Percentiles rank a stretch among this genome's conserved stretches.
These are phyloP conservation scores for Ambrosia hybrid DNA, from an alignment of 140 eudicot species.

Conservation along the genomic window DNA sequence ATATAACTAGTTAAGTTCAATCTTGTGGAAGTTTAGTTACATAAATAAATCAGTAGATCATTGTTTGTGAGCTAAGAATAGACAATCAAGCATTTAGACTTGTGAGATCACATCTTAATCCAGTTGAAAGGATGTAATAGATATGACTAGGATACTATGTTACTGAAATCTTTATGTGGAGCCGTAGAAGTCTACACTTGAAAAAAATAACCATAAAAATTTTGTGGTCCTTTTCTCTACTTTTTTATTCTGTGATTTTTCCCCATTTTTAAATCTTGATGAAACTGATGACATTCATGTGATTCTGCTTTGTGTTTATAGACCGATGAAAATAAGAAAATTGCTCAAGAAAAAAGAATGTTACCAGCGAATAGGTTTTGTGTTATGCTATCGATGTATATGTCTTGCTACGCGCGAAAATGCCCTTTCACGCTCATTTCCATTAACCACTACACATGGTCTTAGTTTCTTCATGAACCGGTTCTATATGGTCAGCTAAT, in stretches of 20 bases:
- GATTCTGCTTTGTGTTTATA: conserved; percentile 25
- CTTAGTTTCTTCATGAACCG: no score
- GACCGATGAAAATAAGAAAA: conserved; percentile 26
- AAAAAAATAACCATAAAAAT: not conserved
- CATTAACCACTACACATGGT: no score
- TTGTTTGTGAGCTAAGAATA: not conserved
- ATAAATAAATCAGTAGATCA: not conserved
- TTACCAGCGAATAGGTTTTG: conserved; percentile 25
- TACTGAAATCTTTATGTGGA: not conserved
- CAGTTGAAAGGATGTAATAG: not conserved
- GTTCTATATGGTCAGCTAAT: no score
- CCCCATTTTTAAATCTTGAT: not conserved
- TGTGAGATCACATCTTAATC: not conserved
- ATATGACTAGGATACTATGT: not conserved
- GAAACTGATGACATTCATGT: conserved; percentile 9
- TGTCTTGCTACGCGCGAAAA: no score
- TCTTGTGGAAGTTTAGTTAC: not conserved
- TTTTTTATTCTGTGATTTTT: not conserved
- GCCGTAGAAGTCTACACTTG: not conserved
- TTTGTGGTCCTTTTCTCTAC: not conserved
- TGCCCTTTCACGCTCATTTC: no score
- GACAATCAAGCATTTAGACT: not conserved
- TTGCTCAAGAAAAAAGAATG: conserved; percentile 25
- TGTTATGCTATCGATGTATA: not conserved
- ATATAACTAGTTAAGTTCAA: conserved; percentile 11